These are phyloP conservation scores for Penicillium sp. DNA, from an alignment of 2,329 filamentous ascomycete genomes.

Conservation along the genomic window DNA sequence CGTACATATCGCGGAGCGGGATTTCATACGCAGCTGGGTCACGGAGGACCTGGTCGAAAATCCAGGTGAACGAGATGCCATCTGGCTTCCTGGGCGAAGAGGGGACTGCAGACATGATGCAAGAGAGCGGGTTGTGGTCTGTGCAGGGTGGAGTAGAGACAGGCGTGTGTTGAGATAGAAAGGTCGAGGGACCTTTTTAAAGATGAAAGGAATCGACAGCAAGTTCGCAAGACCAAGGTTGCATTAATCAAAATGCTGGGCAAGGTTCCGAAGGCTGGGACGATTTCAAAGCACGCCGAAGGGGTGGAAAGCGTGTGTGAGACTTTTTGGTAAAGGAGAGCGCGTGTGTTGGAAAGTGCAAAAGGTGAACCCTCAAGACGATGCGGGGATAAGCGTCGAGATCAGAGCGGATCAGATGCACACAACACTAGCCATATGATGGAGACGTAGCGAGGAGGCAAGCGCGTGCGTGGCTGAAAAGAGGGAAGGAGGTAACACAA, in stretches of 20 bases:
- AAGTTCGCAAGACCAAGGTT: neutral
- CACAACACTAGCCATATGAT: neutral
- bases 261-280: conserved; percentile 20
- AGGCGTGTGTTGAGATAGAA: neutral
- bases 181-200: conserved; percentile 3
- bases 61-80: conserved; percentile 54
- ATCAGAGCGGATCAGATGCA: conserved; percentile 6
- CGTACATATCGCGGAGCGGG: conserved; percentile 69
- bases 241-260: conserved; percentile 19
- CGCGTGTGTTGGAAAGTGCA: neutral
- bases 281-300: conserved; percentile 19
- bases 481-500: neutral
- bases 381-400: neutral
- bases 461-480: conserved; percentile 6
- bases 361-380: neutral
- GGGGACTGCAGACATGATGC: conserved; percentile 19
- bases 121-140: neutral
- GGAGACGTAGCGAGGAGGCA: neutral
- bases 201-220: neutral
- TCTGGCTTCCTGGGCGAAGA: conserved; percentile 35
- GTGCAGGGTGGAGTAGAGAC: neutral
- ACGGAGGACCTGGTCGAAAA: conserved; percentile 63
- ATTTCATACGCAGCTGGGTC: conserved; percentile 68
- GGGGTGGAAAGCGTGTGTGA: conserved; percentile 12
- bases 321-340: conserved; percentile 8